A percentile compares a stretch with the other conserved stretches of the same genome.
Evolutionary conservation across 306 rosid species (phyloP).

Genomic region (Prunus armeniaca): DNA sequence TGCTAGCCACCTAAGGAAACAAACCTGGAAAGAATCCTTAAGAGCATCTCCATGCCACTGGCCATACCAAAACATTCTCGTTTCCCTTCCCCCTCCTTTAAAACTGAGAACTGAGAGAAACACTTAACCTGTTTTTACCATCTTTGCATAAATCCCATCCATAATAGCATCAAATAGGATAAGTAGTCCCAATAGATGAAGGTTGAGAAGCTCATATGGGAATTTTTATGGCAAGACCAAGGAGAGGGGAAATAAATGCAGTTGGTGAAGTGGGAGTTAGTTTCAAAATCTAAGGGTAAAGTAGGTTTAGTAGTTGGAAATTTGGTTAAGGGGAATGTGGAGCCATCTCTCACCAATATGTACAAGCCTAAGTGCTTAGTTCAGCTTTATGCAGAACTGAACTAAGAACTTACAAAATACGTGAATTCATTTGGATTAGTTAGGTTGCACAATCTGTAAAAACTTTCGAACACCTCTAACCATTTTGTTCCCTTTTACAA

Average conservation of each 20-base stretch:
- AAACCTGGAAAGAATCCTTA: too few species aligned
- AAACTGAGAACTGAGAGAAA: too few species aligned
- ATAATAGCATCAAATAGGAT: background rate
- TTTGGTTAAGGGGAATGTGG: background rate
- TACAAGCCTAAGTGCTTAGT: background rate
- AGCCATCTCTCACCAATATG: too few species aligned
- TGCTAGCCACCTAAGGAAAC: too few species aligned
- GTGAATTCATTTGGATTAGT: background rate
- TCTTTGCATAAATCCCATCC: background rate
- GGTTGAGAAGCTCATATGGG: background rate
- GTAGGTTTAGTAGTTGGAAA: background rate
- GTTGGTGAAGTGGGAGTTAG: background rate
- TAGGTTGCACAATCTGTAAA: too few species aligned
- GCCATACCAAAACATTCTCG: too few species aligned
- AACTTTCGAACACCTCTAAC: background rate
- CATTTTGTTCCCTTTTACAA: background rate
- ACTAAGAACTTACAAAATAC: background rate
- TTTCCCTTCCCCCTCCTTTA: too few species aligned
- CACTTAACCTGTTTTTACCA: too few species aligned
- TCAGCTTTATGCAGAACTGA: background rate
- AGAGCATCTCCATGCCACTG: too few species aligned
- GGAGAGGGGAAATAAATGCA: background rate
- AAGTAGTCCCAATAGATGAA: background rate
- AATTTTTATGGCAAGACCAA: background rate
- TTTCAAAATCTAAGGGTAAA: background rate